Conservation (phyloP, 257 asterid species). For the Solanum gandarillasii region DNA sequence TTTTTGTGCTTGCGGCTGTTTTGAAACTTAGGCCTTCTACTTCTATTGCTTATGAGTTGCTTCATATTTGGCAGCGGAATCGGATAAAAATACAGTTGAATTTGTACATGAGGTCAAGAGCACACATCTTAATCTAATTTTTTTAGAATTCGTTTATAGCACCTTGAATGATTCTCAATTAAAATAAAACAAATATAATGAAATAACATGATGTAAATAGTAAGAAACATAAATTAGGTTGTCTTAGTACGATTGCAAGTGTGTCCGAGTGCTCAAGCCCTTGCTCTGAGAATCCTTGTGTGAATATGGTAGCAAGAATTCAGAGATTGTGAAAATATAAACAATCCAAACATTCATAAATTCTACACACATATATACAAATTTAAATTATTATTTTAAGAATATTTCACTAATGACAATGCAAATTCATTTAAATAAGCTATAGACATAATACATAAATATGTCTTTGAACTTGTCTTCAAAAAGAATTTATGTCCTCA, state of each 20-base stretch:
- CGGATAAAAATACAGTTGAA: no score
- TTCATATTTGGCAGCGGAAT: no score
- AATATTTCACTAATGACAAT: neutral
- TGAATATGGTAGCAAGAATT: neutral
- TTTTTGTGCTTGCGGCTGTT: no score
- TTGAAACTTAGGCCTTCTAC: no score
- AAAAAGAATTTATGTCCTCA: neutral
- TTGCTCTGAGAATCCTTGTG: neutral
- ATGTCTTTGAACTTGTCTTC: neutral
- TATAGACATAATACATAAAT: neutral
- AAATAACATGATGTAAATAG: neutral
- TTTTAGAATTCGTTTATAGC: neutral
- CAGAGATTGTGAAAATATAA: neutral
- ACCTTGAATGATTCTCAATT: neutral
- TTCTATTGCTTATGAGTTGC: no score
- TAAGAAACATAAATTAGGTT: no score
- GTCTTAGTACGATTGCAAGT: neutral
- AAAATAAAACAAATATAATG: neutral
- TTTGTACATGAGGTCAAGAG: neutral
- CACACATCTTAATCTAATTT: no score
- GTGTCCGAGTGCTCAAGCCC: neutral
- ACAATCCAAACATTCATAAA: neutral
- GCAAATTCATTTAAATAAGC: neutral
- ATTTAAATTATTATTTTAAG: no score
- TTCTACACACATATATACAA: no score